Base-by-base conservation (phyloP, 805 yeast species). In the Candida sonorensis region DNA sequence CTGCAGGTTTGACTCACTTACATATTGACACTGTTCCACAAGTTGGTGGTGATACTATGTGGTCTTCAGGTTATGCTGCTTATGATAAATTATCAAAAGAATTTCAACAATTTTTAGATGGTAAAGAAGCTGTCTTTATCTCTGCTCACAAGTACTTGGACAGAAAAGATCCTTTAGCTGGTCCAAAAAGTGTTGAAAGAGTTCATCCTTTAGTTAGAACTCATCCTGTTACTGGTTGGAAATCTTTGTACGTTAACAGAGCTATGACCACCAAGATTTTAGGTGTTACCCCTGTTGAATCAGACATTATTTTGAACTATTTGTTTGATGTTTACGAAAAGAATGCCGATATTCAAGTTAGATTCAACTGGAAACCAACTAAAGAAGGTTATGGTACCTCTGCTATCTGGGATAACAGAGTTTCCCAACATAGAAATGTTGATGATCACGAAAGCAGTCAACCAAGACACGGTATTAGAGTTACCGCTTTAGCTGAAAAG, bases 151-250 rank as follows among this genome's bases (percentile, higher is more conserved):
- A 41, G 10, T 66, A 63, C 41, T 35, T 61, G 36, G 60, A 62
- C 48, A 44, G 66, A 29, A 49, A 64, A 15, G 60, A 62, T 18
- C 75, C 74, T 15, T 60, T 72, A 17, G 54, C 54, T 34, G 68
- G 70, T n/a, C 67, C 66, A 12, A 62, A 62, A 35, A 62, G 62
- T 33, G 59, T 74, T 34, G 75, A 66, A 42, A 65, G 77, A 51
- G 70, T 65, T 37, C 83, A 77, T 53, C 81, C 81, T 3, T 41
- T 77, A 17, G 67, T 77, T 22, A 67, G 81, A 57, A 72, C 80
- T 24, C 77, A 77, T 44, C 82, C 83, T 8, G 77, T 68, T 10
- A 75, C 81, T 18, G 80, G 80, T 27, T 65, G 75, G 72, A 77
- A 76, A 53, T 58, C 76, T 1, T 55, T 76, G 41, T 75, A 59